Evolutionary conservation across 371 early-diverging fungal genomes (phyloP).

Genomic region (Rhizopus delemar): DNA sequence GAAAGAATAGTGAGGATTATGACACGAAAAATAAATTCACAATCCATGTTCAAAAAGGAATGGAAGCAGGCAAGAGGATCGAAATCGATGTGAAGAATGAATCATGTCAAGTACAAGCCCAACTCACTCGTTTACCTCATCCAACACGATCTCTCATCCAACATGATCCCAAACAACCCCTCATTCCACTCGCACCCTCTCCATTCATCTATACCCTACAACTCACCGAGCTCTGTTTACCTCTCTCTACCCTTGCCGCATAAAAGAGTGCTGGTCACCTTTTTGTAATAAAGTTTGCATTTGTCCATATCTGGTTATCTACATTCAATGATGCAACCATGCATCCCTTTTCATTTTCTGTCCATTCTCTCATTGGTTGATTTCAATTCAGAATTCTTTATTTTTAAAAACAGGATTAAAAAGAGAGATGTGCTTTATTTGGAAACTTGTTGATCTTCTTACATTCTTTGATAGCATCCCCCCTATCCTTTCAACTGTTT

Average conservation of each 20-base stretch:
- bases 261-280: conserved; percentile 5
- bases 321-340: background rate
- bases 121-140: conserved; percentile 31
- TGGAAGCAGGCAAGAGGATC: conserved; percentile 36
- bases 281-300: background rate
- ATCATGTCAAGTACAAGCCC: conserved; percentile 38
- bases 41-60: conserved; percentile 45
- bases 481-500: no score
- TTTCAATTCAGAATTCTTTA: no score
- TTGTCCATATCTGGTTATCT: background rate
- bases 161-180: background rate
- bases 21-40: conserved; percentile 33
- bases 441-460: no score
- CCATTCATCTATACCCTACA: conserved; percentile 44
- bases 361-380: no score
- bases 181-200: conserved; percentile 32
- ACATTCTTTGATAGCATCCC: no score
- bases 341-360: background rate
- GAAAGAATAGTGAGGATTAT: conserved; percentile 17
- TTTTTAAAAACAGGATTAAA: no score
- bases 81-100: conserved; percentile 33
- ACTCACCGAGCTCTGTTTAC: conserved; percentile 45
- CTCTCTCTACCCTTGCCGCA: conserved; percentile 44
- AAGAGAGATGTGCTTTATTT: no score
- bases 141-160: background rate